Conservation (phyloP, 306 rosid genomes). For the Leucaena leucocephala region DNA sequence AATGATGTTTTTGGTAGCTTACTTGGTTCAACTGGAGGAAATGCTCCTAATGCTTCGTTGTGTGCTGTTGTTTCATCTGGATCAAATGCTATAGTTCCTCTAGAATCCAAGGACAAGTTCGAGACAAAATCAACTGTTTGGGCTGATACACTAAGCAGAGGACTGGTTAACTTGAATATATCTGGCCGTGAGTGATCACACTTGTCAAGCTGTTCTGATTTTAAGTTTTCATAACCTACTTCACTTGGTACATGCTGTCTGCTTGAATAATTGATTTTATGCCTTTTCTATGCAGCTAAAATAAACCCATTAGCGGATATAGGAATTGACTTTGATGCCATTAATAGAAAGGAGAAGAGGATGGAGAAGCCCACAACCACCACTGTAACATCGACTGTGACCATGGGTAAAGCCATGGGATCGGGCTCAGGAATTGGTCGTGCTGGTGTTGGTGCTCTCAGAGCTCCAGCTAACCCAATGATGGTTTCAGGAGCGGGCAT, state of each 20-base stretch:
- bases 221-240: slow-evolving; percentile 8
- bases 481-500: slow-evolving; percentile 60
- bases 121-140: slow-evolving; percentile 96
- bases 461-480: slow-evolving; percentile 61
- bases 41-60: slow-evolving; percentile 52
- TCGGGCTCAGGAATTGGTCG: slow-evolving; percentile 96
- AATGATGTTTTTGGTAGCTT: slow-evolving; percentile 49
- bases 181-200: slow-evolving; percentile 81
- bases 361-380: slow-evolving; percentile 80
- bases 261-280: slow-evolving; percentile 26
- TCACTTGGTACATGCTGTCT: slow-evolving; percentile 21
- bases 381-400: slow-evolving; percentile 65
- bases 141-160: slow-evolving; percentile 94
- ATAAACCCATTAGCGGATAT: slow-evolving; percentile 83
- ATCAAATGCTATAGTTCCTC: slow-evolving; percentile 56
- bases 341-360: slow-evolving; percentile 94
- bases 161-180: slow-evolving; percentile 91
- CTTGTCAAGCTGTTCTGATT: slow-evolving; percentile 12
- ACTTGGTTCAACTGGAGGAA: slow-evolving; percentile 48
- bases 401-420: slow-evolving; percentile 99
- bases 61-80: slow-evolving; percentile 51
- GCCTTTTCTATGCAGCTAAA: slow-evolving; percentile 70
- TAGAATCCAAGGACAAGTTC: slow-evolving; percentile 81
- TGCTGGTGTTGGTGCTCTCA: slow-evolving; percentile 69
- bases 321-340: slow-evolving; percentile 92